These are phyloP conservation scores for Alternaria brassicae DNA, from an alignment of 2,329 filamentous ascomycete genomes.

Conservation along the genomic window DNA sequence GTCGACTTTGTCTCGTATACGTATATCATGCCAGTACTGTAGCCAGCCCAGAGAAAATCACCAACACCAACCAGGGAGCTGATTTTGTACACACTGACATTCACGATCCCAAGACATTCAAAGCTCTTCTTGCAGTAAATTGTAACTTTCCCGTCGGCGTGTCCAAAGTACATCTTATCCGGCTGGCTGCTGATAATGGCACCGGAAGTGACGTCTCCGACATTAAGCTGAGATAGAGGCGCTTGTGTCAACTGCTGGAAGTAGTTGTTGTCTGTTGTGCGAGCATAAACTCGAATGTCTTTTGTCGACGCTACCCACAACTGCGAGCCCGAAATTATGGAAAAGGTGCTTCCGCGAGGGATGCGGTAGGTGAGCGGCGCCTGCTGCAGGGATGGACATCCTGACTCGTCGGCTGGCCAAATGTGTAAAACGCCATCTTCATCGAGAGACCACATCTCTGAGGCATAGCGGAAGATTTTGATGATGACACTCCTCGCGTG, in stretches of 20 bases:
- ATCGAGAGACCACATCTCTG: conserved; percentile 93
- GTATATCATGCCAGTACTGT: conserved; percentile 91
- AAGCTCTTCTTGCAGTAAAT: conserved; percentile 85
- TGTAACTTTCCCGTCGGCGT: conserved; percentile 91
- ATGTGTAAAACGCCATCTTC: conserved; percentile 85
- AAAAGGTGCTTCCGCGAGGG: conserved; percentile 83
- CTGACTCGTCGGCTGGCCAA: conserved; percentile 81
- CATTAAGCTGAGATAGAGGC: conserved; percentile 73
- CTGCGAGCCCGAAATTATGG: conserved; percentile 82
- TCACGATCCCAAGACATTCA: conserved; percentile 79
- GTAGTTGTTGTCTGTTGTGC: conserved; percentile 69
- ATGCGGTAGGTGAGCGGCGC: conserved; percentile 80
- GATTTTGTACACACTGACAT: conserved; percentile 93
- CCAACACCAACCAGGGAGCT: conserved; percentile 84
- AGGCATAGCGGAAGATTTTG: conserved; percentile 83
- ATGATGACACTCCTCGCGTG: conserved; percentile 82
- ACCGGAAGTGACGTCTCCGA: conserved; percentile 87
- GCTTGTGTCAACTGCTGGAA: conserved; percentile 78
- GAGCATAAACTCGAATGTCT: conserved; percentile 83
- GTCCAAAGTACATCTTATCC: conserved; percentile 86
- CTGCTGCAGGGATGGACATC: conserved; percentile 75
- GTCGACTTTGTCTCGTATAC: conserved; percentile 83
- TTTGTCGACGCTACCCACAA: conserved; percentile 90
- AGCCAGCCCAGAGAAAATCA: conserved; percentile 87
- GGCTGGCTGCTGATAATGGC: conserved; percentile 76